Conservation (phyloP, 345 rosid genomes). For the Linum lewisii region DNA sequence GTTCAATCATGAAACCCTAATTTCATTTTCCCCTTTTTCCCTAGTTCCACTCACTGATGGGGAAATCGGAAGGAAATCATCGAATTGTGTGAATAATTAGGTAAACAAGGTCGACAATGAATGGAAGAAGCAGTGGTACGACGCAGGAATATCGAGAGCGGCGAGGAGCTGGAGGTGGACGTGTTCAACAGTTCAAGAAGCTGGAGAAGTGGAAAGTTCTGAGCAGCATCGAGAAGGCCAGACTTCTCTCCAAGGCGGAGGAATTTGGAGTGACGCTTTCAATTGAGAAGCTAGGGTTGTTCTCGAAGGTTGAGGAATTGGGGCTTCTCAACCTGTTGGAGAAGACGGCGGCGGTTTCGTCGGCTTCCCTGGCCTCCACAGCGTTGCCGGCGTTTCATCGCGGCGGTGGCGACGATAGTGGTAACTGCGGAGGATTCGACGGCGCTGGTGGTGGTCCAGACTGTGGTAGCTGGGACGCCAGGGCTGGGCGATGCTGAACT, state of each 20-base stretch:
- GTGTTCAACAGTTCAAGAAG: conserved; percentile 93
- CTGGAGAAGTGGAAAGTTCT: conserved; percentile 76
- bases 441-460: conserved; percentile 53
- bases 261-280: conserved; percentile 66
- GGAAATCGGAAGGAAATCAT: background rate
- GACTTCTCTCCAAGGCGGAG: conserved; percentile 76
- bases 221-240: conserved; percentile 81
- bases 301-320: conserved; percentile 87
- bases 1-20: too few relatives aligned
- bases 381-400: conserved; percentile 60
- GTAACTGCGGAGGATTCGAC: conserved; percentile 75
- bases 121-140: conserved; percentile 90
- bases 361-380: conserved; percentile 65
- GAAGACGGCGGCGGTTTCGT: conserved; percentile 46
- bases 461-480: conserved; percentile 57
- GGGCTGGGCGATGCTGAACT: conserved; percentile 60
- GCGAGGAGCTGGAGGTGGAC: conserved; percentile 74
- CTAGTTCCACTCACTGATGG: background rate
- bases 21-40: too few relatives aligned
- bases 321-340: conserved; percentile 78
- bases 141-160: conserved; percentile 82
- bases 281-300: conserved; percentile 67
- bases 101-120: conserved; percentile 62
- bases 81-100: conserved; percentile 17
- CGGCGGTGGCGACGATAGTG: conserved; percentile 58